Evolutionary conservation across 2,329 filamentous ascomycete genomes (phyloP), one percentile per base, ranked within the genome.

Genomic region (Coniosporium tulheliwenetii): DNA sequence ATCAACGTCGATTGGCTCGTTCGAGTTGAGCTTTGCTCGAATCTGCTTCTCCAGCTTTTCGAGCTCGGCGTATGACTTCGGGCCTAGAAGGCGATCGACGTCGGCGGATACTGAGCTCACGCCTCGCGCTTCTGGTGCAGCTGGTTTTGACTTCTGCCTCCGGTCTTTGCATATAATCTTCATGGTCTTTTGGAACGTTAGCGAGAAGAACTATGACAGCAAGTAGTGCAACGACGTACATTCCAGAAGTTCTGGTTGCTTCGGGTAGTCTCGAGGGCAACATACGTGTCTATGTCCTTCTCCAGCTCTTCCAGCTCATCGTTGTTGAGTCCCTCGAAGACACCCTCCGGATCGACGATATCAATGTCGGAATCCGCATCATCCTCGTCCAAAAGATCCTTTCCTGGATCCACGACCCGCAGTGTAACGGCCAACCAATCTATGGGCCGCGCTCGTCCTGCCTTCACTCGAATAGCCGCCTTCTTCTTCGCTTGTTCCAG

Each of bases 401-500:
- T 79, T 38, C 87, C 84, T 29, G 79, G 71, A 57, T 98, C 91
- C 48, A 96, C 79, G 47, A 89, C 84, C 48, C 85, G 79, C 47
- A 98, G 66, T 45, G 84, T 93, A 53, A 96, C 91, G 1, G 87
- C 85, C 37, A 98, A 73, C 70, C 84, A 87, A 64, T 98, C 91
- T 53, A 96, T 89, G 8, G 89, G 83, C 55, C 85, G 87, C 42
- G 89, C 87, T 49, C 93, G 77, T 9, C 83, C 82, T 60, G 93
- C 87, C 50, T 86, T 84, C 37, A 96, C 86, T 34, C 91, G 81
- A 50, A 98, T 93, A 48, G 87, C 84, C 35, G 91, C 89, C 67
- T 95, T 96, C 68, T 93, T 96, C 70, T 96, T 98, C 37, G 89
- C 82, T 63, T 98, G 91, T 61, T 86, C 87, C 54, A 98, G 67